Percentiles rank a stretch among this genome's conserved stretches.
Evolutionary conservation across 179 eudicot species (phyloP).

Genomic region (Vitellaria paradoxa): DNA sequence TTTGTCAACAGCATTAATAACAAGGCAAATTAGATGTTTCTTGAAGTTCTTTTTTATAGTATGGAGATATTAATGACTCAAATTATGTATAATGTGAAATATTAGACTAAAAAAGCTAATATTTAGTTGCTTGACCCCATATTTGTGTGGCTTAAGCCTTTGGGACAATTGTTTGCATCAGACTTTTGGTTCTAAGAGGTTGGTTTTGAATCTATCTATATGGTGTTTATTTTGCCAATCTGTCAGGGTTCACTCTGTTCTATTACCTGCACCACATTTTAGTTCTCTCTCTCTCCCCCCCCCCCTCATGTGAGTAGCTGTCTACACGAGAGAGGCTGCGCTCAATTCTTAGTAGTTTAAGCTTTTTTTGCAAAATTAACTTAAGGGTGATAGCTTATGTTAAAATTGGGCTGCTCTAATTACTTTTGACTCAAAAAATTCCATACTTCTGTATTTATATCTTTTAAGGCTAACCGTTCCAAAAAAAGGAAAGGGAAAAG

Average conservation of each 20-base stretch:
- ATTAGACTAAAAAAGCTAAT: background rate
- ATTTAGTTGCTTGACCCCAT: too few species aligned
- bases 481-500: too few species aligned
- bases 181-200: background rate
- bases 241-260: background rate
- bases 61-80: background rate
- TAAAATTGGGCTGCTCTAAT: too few species aligned
- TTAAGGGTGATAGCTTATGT: too few species aligned
- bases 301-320: background rate
- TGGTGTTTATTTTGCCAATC: background rate
- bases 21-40: background rate
- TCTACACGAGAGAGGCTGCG: background rate
- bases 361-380: too few species aligned
- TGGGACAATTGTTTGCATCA: background rate
- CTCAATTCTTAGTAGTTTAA: too few species aligned
- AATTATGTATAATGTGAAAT: background rate
- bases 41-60: background rate
- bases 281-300: background rate
- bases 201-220: background rate
- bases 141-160: too few species aligned
- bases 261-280: background rate
- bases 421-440: too few species aligned
- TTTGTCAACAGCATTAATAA: background rate
- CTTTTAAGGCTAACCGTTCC: too few species aligned
- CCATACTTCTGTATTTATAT: background rate